Base-by-base conservation (phyloP, 768 basidiomycete genomes). In the Russula vinacea region DNA sequence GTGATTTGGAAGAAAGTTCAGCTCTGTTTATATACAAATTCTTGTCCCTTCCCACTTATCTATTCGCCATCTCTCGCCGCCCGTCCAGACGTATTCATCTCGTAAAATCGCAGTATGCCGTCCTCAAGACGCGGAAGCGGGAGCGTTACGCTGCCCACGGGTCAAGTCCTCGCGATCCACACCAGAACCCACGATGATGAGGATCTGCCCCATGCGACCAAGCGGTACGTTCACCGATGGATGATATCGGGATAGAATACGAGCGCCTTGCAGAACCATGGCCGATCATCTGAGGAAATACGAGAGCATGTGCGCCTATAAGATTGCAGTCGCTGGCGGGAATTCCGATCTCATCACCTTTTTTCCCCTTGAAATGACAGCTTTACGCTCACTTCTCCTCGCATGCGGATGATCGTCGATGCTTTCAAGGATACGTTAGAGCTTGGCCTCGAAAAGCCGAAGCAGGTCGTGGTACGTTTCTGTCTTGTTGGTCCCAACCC, bases 361-460 rank as follows among this genome's bases (percentile, higher is more conserved):
- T 35, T 35, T 35, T 35, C 35, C 8, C 35, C 35, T 5, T 22
- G 9, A 8, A 19, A 44, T 57, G 32, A 22, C 71, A 91, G 90
- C 70, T 93, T 94, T 74, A 91, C 89, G 14, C 75, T 94, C 68
- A 94, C 91, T 9, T 90, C 92, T 17, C 92, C 93, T 74, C 77
- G 93, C 63, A 94, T 95, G 94, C 83, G 93, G 54, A 96, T 95
- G 85, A 97, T 98, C 72, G 94, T 95, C 29, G 92, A 97, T 73
- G 90, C 95, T 0, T 94, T 99, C 80, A 87, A 92, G 73, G 95
- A 98, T 53, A 86, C 90, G 1, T 82, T 99, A 32, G 94, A 97
- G 71, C 76, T 83, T 29, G 97, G 97, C 16, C 78, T 99, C 56
- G 79, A 88, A 68, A 89, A 95, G 75, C 81, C 82, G 29, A 83